Base-by-base conservation (phyloP, 2,329 filamentous ascomycete species). In the Diaporthe vexans region DNA sequence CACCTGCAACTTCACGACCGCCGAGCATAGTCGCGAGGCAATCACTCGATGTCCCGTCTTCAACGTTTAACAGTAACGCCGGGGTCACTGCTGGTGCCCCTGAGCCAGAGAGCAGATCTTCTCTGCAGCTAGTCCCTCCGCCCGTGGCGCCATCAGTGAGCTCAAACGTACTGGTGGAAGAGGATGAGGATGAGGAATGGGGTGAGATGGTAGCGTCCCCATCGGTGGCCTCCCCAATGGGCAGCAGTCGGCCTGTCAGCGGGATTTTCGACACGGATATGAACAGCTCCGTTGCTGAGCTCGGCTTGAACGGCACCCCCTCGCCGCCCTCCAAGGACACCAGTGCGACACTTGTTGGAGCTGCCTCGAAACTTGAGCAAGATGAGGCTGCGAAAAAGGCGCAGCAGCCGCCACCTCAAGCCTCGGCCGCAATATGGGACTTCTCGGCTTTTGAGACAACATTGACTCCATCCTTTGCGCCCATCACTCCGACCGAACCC, bases 151-250 rank as follows among this genome's bases (percentile, higher is more conserved):
- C 58, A 59, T 19, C 72, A 15, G 63, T 48, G 29, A 21, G 37
- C 35, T 43, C 57, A 17, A 29, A 70, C 26, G n/a, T 40, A 7
- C 11, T 68, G 33, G 29, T 48, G 40, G 80, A 80, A 0, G 82
- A 83, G 8, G 83, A 86, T 0, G 86, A 89, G 7, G 88, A 90
- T 2, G 88, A 90, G 58, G 89, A 91, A 51, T 91, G 89, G 89
- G 89, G 89, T 2, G 89, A 91, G 75, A 91, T 91, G 89, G 83
- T 91, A 1, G 83, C 83, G 10, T 86, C 86, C 4, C 85, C 84
- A 21, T 52, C 48, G 89, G 83, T 91, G 1, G 83, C 83, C 10
- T 86, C 86, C 4, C 85, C 84, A 71, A 69, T 75, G 37, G 74
- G 56, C 7, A 72, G 76, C 13, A 71, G 52, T 33, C 68, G 58